A percentile compares a stretch with the other conserved stretches of the same genome.
Evolutionary conservation across 345 rosid species (phyloP).

Genomic region (Gossypium mustelinum): DNA sequence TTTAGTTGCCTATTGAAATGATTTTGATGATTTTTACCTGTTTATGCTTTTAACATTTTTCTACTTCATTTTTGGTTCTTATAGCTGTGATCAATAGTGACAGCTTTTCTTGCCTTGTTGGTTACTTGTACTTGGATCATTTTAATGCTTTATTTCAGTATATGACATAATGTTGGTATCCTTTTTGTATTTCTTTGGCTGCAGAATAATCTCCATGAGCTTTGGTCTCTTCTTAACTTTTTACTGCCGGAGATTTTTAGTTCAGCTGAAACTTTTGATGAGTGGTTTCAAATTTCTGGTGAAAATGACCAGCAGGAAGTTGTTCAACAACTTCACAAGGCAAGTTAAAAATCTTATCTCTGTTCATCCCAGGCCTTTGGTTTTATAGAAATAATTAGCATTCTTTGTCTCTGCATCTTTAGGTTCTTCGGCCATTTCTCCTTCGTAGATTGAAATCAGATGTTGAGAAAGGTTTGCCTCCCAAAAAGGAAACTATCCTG

Average conservation of each 20-base stretch:
- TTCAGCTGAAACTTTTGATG: constrained; percentile 99
- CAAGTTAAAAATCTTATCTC: constrained; percentile 19
- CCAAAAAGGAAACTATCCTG: constrained; percentile 95
- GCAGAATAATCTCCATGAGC: constrained; percentile 98
- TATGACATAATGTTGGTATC: background rate
- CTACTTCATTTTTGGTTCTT: background rate
- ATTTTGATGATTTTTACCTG: background rate
- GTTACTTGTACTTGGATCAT: background rate
- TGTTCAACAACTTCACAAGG: constrained; percentile 98
- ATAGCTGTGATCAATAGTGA: background rate
- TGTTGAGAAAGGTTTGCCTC: constrained; percentile 98
- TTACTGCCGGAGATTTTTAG: constrained; percentile 91
- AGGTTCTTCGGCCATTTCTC: constrained; percentile 98
- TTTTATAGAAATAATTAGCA: background rate
- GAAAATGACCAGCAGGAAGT: constrained; percentile 99
- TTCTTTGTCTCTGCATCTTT: constrained; percentile 14
- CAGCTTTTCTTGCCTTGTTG: background rate
- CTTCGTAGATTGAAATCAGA: constrained; percentile 92
- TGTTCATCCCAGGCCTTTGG: background rate
- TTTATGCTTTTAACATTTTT: background rate
- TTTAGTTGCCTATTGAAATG: background rate
- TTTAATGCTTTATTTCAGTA: background rate
- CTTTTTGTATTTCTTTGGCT: background rate
- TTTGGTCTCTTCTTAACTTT: constrained; percentile 98
- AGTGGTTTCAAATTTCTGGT: constrained; percentile 99